Evolutionary conservation across 2,329 filamentous ascomycete species (phyloP), one percentile per base, ranked within the genome.

Genomic region (Ceratocystis cacaofunesta): DNA sequence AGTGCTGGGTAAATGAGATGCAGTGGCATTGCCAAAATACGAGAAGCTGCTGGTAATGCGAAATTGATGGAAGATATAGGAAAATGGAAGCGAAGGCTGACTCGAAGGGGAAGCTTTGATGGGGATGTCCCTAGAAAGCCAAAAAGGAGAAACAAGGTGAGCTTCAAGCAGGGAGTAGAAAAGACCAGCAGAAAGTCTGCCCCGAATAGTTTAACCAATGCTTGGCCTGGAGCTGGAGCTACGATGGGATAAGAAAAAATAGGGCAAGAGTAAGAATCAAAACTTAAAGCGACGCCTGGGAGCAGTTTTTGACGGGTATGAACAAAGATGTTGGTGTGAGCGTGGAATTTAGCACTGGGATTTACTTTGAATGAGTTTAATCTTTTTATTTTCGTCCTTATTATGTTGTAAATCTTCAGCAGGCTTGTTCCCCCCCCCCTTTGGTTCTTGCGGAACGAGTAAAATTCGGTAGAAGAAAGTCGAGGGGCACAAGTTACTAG

Each of bases 111-210:
- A 17, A 36, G 52, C 52, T 58, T 57, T 57, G 52, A 58, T 58
- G 28, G n/a, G 28, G 30, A 25, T n/a, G 48, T 52, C 48, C 48
- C 17, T 17, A 36, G 55, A n/a, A 58, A 36, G 28, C 28, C 30
- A 36, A 58, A 58, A 36, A 58, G 55, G 55, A 58, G 55, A 58
- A 32, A 58, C 55, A 58, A 58, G 55, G 28, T 4, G 17, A 58
- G 17, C 55, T 58, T 58, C 28, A n/a, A 19, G 55, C 28, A 58
- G 55, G 28, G 55, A 17, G 12, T 4, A 7, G 15, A 5, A 36
- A 58, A 36, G 36, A 41, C 36, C 12, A 41, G 36, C 36, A 41
- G 36, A 15, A 41, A 41, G 10, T 12, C 36, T 15, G 36, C 10
- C 10, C 12, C 3, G 36, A 41, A 41, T 41, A 41, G 10, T 15